These are phyloP conservation scores for Lablab purpureus DNA, from an alignment of 306 rosid species.

Conservation along the genomic window DNA sequence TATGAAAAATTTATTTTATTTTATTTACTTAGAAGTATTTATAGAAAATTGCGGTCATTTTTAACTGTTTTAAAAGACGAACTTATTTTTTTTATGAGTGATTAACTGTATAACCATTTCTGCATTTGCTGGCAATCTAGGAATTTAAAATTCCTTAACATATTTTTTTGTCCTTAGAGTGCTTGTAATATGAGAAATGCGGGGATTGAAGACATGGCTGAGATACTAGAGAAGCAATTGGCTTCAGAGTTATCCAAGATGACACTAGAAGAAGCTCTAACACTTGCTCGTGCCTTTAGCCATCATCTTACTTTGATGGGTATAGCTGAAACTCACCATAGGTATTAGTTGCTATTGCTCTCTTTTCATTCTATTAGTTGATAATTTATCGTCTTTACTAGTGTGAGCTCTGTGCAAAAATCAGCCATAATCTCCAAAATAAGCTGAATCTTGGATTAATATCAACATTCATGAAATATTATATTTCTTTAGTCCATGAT, in stretches of 20 bases:
- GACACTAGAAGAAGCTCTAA: slow-evolving; percentile 79
- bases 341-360: slow-evolving; percentile 50
- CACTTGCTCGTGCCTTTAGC: slow-evolving; percentile 86
- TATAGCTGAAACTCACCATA: slow-evolving; percentile 90
- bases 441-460: background rate
- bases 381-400: background rate
- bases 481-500: background rate
- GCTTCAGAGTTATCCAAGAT: slow-evolving; percentile 78
- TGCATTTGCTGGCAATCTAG: background rate
- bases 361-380: background rate
- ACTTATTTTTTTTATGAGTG: no score
- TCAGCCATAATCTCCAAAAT: background rate
- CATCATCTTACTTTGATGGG: slow-evolving; percentile 88
- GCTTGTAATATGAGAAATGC: slow-evolving; percentile 87
- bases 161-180: slow-evolving; percentile 53
- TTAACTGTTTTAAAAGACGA: no score
- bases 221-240: slow-evolving; percentile 80
- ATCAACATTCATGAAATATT: slow-evolving; percentile 16
- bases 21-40: no score
- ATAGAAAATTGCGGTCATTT: no score
- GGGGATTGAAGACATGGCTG: slow-evolving; percentile 80
- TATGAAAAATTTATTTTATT: no score
- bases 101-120: no score
- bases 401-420: background rate
- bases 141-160: slow-evolving; percentile 4